Evolutionary conservation across 345 rosid genomes (phyloP).

Genomic region (Murraya paniculata): DNA sequence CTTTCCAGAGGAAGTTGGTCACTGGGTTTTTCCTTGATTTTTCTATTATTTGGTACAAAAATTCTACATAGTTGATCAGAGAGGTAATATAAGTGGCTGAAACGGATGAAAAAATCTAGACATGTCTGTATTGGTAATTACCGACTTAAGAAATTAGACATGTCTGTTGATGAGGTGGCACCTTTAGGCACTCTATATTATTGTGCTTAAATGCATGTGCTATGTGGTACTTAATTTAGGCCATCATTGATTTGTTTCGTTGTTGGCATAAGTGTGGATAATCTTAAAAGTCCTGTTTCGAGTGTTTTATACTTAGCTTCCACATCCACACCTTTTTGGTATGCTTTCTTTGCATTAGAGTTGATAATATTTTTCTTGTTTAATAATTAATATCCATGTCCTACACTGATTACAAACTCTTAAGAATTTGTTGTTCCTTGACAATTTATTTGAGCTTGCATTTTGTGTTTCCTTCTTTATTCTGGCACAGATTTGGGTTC

Average conservation of each 20-base stretch:
- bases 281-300: background rate
- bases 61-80: background rate
- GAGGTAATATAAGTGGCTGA: background rate
- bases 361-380: background rate
- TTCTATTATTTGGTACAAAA: background rate
- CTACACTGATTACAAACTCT: background rate
- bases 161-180: background rate
- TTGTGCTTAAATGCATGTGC: background rate
- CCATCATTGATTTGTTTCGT: background rate
- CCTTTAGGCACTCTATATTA: background rate
- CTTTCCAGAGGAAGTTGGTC: background rate
- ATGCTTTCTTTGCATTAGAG: background rate
- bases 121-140: background rate
- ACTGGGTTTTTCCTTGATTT: background rate
- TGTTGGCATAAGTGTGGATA: background rate
- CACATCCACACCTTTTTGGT: background rate
- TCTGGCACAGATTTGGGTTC: constrained; percentile 79
- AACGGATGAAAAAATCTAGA: background rate
- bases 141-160: background rate
- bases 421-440: background rate
- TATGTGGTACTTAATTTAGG: background rate
- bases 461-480: constrained; percentile 19
- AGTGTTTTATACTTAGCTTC: background rate
- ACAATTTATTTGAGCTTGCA: background rate
- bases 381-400: background rate